These are phyloP conservation scores for Cyberlindnera nakhonratchasimensis DNA, from an alignment of 805 yeast genomes.

Conservation along the genomic window DNA sequence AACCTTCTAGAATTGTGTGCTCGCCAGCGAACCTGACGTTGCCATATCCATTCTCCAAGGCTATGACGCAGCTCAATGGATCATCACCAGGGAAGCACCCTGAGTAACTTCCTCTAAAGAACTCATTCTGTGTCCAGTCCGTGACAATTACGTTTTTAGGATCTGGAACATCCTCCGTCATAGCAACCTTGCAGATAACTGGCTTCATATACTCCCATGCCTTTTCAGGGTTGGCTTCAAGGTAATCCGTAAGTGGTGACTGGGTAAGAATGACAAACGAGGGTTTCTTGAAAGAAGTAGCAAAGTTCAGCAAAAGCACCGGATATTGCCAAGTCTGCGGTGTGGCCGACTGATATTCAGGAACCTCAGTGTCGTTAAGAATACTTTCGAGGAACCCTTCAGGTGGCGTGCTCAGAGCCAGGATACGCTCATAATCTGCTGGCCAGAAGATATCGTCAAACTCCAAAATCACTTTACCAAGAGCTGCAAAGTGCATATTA, in stretches of 20 bases:
- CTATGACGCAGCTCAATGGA: slow-evolving; percentile 58
- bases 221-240: slow-evolving; percentile 44
- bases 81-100: slow-evolving; percentile 69
- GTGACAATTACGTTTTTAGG: slow-evolving; percentile 48
- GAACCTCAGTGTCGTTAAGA: slow-evolving; percentile 6
- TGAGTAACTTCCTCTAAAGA: slow-evolving; percentile 76
- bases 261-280: slow-evolving; percentile 66
- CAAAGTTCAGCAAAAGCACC: slow-evolving; percentile 53
- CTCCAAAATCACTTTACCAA: slow-evolving; percentile 73
- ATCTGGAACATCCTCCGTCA: slow-evolving; percentile 29
- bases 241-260: slow-evolving; percentile 61
- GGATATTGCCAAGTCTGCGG: slow-evolving; percentile 54
- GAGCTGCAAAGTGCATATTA: slow-evolving; percentile 55
- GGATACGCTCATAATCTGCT: slow-evolving; percentile 46
- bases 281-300: slow-evolving; percentile 44
- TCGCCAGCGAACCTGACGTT: slow-evolving; percentile 85
- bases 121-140: slow-evolving; percentile 80
- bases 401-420: slow-evolving; percentile 41
- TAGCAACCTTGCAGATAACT: slow-evolving; percentile 16
- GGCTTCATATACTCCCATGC: slow-evolving; percentile 64
- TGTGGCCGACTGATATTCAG: neutral
- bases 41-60: slow-evolving; percentile 57
- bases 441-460: slow-evolving; percentile 64
- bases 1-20: slow-evolving; percentile 80
- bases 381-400: slow-evolving; percentile 17